A percentile compares a stretch with the other conserved stretches of the same genome.
Evolutionary conservation across 2,329 filamentous ascomycete species (phyloP).

Genomic region (Ampelomyces quisqualis): DNA sequence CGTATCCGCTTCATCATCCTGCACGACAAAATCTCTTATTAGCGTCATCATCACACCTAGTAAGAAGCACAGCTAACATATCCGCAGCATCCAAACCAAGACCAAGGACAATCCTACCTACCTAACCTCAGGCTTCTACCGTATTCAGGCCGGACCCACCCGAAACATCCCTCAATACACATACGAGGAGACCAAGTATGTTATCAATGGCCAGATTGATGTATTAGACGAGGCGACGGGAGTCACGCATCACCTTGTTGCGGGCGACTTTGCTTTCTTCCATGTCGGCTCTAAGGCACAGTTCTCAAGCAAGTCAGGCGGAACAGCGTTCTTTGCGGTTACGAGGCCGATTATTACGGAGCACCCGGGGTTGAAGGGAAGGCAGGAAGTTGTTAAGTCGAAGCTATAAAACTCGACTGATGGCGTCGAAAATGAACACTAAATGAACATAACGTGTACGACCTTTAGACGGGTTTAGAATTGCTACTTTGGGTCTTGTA

Average conservation of each 20-base stretch:
- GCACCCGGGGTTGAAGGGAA: slow-evolving; percentile 20
- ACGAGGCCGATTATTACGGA: slow-evolving; percentile 23
- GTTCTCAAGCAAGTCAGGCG: slow-evolving; percentile 25
- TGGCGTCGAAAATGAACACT: neutral
- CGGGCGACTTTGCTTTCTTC: slow-evolving; percentile 32
- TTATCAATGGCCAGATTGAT: slow-evolving; percentile 28
- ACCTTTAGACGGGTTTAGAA: too few relatives aligned
- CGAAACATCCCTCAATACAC: slow-evolving; percentile 22
- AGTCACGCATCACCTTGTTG: slow-evolving; percentile 26
- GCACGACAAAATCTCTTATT: neutral
- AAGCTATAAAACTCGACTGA: slow-evolving; percentile 8
- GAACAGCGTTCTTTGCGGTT: slow-evolving; percentile 26
- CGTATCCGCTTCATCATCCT: neutral
- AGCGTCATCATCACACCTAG: neutral
- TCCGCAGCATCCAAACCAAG: slow-evolving; percentile 18
- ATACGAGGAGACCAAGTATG: slow-evolving; percentile 31
- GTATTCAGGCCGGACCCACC: slow-evolving; percentile 23
- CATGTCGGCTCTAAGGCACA: slow-evolving; percentile 25
- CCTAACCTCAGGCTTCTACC: slow-evolving; percentile 32
- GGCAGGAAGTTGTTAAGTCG: slow-evolving; percentile 19
- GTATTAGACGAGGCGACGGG: slow-evolving; percentile 29
- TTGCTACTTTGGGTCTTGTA: too few relatives aligned
- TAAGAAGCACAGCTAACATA: neutral
- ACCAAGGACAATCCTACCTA: slow-evolving; percentile 23
- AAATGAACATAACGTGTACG: too few relatives aligned